phyloP scores from a whole-genome alignment of 306 rosid genomes.

The Acmispon strigosus region DNA sequence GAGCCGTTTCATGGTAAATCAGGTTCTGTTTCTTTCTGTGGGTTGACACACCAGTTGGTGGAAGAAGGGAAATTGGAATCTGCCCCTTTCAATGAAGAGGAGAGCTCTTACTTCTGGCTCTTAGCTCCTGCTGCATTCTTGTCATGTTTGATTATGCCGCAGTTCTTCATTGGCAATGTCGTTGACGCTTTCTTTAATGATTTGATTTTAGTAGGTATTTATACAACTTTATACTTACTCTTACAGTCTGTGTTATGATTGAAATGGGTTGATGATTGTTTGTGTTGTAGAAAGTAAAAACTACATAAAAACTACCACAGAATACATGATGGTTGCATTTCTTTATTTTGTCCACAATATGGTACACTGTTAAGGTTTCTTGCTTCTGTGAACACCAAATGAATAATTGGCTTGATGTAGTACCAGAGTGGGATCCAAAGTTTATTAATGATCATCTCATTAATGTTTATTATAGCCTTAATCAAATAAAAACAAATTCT shows the following conservation, averaged over 20 bases:
- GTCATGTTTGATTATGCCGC: conserved; percentile 68
- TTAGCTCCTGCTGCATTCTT: conserved; percentile 65
- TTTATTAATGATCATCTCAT: too few species aligned
- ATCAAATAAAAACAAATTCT: too few species aligned
- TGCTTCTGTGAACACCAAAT: too few species aligned
- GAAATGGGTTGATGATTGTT: background rate
- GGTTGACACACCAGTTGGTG: conserved; percentile 56
- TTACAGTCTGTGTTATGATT: background rate
- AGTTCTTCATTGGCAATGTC: conserved; percentile 45
- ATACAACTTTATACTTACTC: conserved; percentile 4
- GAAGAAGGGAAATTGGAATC: conserved; percentile 75
- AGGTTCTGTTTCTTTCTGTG: conserved; percentile 75
- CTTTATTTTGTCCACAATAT: too few species aligned
- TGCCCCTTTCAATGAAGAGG: conserved; percentile 60
- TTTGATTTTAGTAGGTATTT: conserved; percentile 68
- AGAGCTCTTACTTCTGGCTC: conserved; percentile 69
- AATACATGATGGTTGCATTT: too few species aligned
- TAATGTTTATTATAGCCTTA: too few species aligned
- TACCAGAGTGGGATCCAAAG: too few species aligned
- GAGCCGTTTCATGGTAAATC: conserved; percentile 89
- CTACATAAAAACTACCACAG: too few species aligned
- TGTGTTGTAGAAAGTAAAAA: too few species aligned
- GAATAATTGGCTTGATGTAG: too few species aligned
- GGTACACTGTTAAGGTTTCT: too few species aligned
- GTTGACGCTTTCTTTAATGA: conserved; percentile 46